Evolutionary conservation across 2,329 filamentous ascomycete genomes (phyloP), one percentile per base, ranked within the genome.

Genomic region (Fusarium incarnatum): DNA sequence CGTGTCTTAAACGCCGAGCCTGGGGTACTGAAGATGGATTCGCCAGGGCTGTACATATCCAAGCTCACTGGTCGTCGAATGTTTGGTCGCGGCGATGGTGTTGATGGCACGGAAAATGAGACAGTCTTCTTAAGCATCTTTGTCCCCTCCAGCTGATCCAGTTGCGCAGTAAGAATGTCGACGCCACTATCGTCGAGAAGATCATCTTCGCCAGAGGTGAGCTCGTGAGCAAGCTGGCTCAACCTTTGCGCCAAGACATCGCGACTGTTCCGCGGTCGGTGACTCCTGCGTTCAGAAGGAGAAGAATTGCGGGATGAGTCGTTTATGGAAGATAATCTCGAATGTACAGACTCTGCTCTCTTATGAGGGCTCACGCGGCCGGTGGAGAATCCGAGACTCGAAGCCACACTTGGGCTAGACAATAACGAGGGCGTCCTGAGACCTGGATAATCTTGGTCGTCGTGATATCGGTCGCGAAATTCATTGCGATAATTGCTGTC

Each of bases 241-340:
- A 83, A 72, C 20, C 81, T 78, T 60, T 78, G 73, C 13, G 86
- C 81, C 56, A 88, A 81, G 25, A 83, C 81, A 65, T 86, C 69
- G 30, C 74, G 74, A 47, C 47, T 74, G 34, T 62, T 64, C 32
- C 67, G 73, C 11, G 47, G 22, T 20, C 65, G 62, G 20, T 59
- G 50, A 34, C 53, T 62, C 42, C 72, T 64, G 10, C 72, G 71
- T 11, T 54, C 42, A 59, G 72, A 72, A 23, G 75, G 73, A 23
- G 77, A 74, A 4, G 75, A 68, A 55, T 73, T 71, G 41, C 63
- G 73, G 16, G 63, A 48, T n/a, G 57, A 73, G 42, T 56, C 64
- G 64, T 69, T 70, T 52, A 63, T 64, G 40, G 71, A 73, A 23
- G 73, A 64, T 32, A 64, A 41, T 30, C 72, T 67, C 11, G 74